Conservation (phyloP, 2,329 filamentous ascomycete genomes). For the Ceratocystis harringtonii region DNA sequence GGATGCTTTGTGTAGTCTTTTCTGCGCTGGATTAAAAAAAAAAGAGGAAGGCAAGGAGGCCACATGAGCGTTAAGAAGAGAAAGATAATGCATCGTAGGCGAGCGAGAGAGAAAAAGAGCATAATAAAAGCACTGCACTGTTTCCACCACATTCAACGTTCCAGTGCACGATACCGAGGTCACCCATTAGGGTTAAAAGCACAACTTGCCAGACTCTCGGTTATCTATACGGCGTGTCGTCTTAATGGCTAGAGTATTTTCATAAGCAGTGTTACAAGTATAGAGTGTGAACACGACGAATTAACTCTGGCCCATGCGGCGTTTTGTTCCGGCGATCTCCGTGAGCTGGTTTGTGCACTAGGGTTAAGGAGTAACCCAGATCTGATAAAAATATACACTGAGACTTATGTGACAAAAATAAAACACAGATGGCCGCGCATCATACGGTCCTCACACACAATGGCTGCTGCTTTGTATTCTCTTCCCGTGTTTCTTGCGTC, state of each 20-base stretch:
- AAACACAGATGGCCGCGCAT: not conserved
- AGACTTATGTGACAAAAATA: constrained; percentile 1
- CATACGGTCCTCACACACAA: not conserved
- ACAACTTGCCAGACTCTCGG: no score
- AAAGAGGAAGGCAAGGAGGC: not conserved
- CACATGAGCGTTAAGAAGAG: not conserved
- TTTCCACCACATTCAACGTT: not conserved
- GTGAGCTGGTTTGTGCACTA: constrained; percentile 5
- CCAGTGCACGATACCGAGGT: no score
- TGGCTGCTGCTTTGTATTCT: not conserved
- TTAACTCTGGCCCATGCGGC: not conserved
- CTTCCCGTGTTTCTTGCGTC: not conserved
- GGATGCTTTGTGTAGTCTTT: not conserved
- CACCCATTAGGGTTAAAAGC: not conserved
- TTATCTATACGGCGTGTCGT: no score
- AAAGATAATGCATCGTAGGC: no score
- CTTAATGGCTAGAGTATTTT: no score
- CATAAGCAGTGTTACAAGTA: not conserved
- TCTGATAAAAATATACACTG: constrained; percentile 5
- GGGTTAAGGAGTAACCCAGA: not conserved
- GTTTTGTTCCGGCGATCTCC: not conserved
- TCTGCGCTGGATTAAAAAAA: not conserved
- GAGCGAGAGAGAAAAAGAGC: not conserved
- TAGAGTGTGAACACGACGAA: not conserved
- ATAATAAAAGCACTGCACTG: not conserved